Evolutionary conservation across 495 filamentous ascomycete genomes (phyloP), one percentile per base, ranked within the genome.

Genomic region (Xylaria bambusicola): DNA sequence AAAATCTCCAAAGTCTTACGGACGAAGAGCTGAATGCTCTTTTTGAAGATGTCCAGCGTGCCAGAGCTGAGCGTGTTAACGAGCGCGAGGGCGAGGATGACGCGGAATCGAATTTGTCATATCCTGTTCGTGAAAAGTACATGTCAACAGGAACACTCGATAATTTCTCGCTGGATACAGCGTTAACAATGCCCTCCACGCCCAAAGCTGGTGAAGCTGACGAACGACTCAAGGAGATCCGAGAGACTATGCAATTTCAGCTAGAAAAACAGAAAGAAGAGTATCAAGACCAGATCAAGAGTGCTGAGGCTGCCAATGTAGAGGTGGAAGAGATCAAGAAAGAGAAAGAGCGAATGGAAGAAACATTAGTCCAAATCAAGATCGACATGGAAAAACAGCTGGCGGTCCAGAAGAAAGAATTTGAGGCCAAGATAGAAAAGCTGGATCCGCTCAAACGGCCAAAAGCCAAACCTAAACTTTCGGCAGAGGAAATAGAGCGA

Each of bases 21-120:
- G 93, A 98, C 70, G 94, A 97, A 69, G 94, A 98, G 67, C 78
- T 98, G 41, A 94, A 98, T 75, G 82, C 86, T n/a, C 77, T 98
- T 13, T 93, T 97, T 68, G 94, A 98, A 60, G 93, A 98, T 71
- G 91, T 98, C 56, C 93, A 97, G 70, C 85, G 88, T 50, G 90
- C 89, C 2, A 82, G 92, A 67, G 93, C 90, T 7, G 89, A 87
- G 46, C 86, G 94, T 38, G 91, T 89, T 62, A 81, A 80, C 38
- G 88, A 85, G 13, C 78, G 87, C 12, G 91, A 94, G 26, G 81
- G 84, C 35, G 91, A 97, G 47, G 91, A 97, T 52, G 94, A 97
- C 69, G 82, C 86, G 52, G 94, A 97, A 64, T 97, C 93, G 0
- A 84, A 91, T 21, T 88, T 88, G 29, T 96, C 92, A 8, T 96